phyloP scores from a whole-genome alignment of 2,329 filamentous ascomycete genomes.

The Fusarium redolens region DNA sequence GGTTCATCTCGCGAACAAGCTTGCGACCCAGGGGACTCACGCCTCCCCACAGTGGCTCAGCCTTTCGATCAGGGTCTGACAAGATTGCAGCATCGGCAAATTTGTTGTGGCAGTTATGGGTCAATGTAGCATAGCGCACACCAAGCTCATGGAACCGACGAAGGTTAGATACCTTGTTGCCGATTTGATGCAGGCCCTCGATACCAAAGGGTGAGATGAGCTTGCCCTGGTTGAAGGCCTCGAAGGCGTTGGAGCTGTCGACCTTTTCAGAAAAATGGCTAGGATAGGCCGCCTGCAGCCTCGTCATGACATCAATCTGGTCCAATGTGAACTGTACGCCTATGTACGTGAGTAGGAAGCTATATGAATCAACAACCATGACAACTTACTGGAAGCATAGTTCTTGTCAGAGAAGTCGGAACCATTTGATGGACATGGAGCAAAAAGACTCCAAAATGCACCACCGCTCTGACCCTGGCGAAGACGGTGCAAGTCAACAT shows the following conservation, averaged over 20 bases:
- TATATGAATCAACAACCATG: not conserved
- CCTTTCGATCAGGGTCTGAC: conserved; percentile 62
- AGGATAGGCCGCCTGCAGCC: conserved; percentile 73
- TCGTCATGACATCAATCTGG: conserved; percentile 78
- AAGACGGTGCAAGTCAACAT: conserved; percentile 85
- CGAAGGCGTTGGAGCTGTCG: conserved; percentile 70
- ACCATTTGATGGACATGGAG: conserved; percentile 78
- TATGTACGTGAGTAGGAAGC: conserved; percentile 40
- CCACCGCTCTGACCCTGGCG: conserved; percentile 79
- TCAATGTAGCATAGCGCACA: conserved; percentile 88
- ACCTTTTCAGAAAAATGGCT: conserved; percentile 74
- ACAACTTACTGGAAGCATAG: conserved; percentile 72
- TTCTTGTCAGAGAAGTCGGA: conserved; percentile 79
- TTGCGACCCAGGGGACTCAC: conserved; percentile 76
- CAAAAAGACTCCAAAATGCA: conserved; percentile 93
- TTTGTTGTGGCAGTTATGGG: conserved; percentile 92
- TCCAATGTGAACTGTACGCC: conserved; percentile 75
- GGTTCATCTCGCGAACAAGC: conserved; percentile 90
- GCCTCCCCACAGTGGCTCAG: conserved; percentile 74
- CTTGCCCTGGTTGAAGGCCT: conserved; percentile 69
- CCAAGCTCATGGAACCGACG: conserved; percentile 81
- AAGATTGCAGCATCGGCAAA: conserved; percentile 86
- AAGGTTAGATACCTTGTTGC: conserved; percentile 81
- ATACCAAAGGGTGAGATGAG: conserved; percentile 84
- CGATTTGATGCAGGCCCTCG: conserved; percentile 93